Percentiles rank a stretch among this genome's conserved stretches.
Conservation (phyloP, 2,329 filamentous ascomycete species). For the Torrubiella hemipterigena region DNA sequence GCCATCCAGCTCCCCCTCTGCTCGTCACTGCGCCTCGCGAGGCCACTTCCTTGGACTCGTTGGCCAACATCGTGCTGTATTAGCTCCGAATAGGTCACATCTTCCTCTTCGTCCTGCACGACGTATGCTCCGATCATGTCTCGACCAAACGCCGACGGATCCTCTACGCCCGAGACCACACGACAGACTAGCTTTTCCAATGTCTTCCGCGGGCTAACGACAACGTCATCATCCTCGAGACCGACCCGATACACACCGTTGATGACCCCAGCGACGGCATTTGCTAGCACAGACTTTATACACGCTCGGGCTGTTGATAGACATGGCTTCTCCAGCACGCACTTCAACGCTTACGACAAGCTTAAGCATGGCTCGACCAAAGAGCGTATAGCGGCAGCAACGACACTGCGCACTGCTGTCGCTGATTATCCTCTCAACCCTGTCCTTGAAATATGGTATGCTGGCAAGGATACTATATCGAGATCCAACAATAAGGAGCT, state of each 20-base stretch:
- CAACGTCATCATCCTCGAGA: slow-evolving; percentile 40
- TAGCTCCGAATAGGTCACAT: no score
- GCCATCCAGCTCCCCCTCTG: no score
- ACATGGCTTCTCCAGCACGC: slow-evolving; percentile 35
- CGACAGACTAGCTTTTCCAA: slow-evolving; percentile 45
- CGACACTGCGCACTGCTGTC: slow-evolving; percentile 42
- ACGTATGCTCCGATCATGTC: slow-evolving; percentile 41
- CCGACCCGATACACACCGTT: slow-evolving; percentile 32
- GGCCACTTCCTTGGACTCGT: no score
- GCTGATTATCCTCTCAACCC: slow-evolving; percentile 47
- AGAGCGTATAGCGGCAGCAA: slow-evolving; percentile 46
- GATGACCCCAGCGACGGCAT: slow-evolving; percentile 23
- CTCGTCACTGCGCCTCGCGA: no score
- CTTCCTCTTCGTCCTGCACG: slow-evolving; percentile 2
- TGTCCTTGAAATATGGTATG: slow-evolving; percentile 52
- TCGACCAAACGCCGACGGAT: slow-evolving; percentile 45
- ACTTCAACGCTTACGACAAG: slow-evolving; percentile 41
- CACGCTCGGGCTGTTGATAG: slow-evolving; percentile 26
- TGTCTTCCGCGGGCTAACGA: slow-evolving; percentile 51
- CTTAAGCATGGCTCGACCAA: slow-evolving; percentile 38
- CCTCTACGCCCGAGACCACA: slow-evolving; percentile 41
- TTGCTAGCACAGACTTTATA: slow-evolving; percentile 31
- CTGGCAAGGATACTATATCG: slow-evolving; percentile 53
- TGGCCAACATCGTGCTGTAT: no score
- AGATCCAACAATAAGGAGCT: slow-evolving; percentile 38